A percentile compares a stretch with the other conserved stretches of the same genome.
phyloP scores from a whole-genome alignment of 2,329 filamentous ascomycete species.

The Phialophora verrucosa region DNA sequence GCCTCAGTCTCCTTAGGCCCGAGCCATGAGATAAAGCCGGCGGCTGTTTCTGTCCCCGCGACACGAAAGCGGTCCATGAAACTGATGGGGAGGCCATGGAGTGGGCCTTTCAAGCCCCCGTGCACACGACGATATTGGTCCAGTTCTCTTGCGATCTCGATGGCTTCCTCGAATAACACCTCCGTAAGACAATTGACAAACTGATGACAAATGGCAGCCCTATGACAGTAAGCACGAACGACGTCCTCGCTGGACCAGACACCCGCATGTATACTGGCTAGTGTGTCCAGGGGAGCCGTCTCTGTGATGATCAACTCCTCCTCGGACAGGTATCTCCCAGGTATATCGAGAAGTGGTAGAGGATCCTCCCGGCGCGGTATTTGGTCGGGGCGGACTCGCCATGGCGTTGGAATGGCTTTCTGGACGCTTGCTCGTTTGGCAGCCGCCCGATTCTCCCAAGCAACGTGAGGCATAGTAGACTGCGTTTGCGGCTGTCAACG shows the following conservation, averaged over 20 bases:
- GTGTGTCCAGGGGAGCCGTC: conserved; percentile 21
- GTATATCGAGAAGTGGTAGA: conserved; percentile 9
- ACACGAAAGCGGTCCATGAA: conserved; percentile 43
- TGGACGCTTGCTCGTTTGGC: conserved; percentile 20
- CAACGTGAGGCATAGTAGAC: conserved; percentile 6
- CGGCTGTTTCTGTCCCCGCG: conserved; percentile 34
- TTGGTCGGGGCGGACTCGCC: conserved; percentile 18
- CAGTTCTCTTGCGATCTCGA: conserved; percentile 37
- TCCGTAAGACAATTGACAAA: conserved; percentile 42
- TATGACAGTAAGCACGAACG: conserved; percentile 37
- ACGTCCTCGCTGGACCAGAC: conserved; percentile 33
- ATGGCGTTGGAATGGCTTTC: conserved; percentile 18
- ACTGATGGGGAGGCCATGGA: conserved; percentile 43
- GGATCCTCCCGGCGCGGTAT: neutral
- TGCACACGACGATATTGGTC: conserved; percentile 37
- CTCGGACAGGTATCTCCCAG: conserved; percentile 10
- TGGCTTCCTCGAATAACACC: conserved; percentile 40
- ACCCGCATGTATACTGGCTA: conserved; percentile 25
- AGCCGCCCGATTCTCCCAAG: conserved; percentile 23
- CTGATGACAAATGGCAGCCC: conserved; percentile 39
- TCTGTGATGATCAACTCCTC: conserved; percentile 25
- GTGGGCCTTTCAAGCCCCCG: conserved; percentile 39
- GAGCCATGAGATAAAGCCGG: conserved; percentile 36
- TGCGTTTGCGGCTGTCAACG: neutral
- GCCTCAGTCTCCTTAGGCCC: conserved; percentile 21